A percentile compares a stretch with the other conserved stretches of the same genome.
phyloP scores from a whole-genome alignment of 805 yeast species.

The Lipomyces kockii region DNA sequence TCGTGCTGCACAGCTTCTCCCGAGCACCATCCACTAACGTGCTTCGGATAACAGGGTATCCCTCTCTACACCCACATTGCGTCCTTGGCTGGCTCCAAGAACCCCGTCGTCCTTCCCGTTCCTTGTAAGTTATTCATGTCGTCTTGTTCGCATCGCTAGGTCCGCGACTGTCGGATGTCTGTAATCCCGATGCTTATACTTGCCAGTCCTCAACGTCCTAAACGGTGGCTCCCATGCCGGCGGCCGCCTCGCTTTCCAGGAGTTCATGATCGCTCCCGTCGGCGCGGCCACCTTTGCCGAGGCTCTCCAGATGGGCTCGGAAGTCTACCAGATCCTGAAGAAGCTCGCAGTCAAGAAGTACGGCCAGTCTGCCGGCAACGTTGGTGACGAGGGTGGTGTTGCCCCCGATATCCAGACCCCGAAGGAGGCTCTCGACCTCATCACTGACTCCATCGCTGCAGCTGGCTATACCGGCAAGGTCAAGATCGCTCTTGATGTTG shows the following conservation, averaged over 20 bases:
- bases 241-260: slow-evolving; percentile 98
- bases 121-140: slow-evolving; percentile 52
- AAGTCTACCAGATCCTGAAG: slow-evolving; percentile 97
- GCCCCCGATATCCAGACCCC: slow-evolving; percentile 97
- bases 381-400: slow-evolving; percentile 99
- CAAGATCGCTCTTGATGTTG: slow-evolving; percentile 92
- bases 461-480: slow-evolving; percentile 97
- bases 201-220: slow-evolving; percentile 85
- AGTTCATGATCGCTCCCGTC: slow-evolving; percentile 98
- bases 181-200: slow-evolving; percentile 38
- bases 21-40: slow-evolving; percentile 8
- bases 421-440: slow-evolving; percentile 95
- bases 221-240: slow-evolving; percentile 99
- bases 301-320: slow-evolving; percentile 96
- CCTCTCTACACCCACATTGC: slow-evolving; percentile 94
- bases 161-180: background rate
- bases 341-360: slow-evolving; percentile 88
- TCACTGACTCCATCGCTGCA: slow-evolving; percentile 81
- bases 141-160: background rate
- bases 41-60: slow-evolving; percentile 53
- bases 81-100: slow-evolving; percentile 73
- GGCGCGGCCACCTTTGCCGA: slow-evolving; percentile 90
- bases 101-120: slow-evolving; percentile 94
- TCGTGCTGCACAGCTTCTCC: slow-evolving; percentile 11
- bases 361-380: slow-evolving; percentile 99